Percentiles rank a stretch among this genome's conserved stretches.
Evolutionary conservation across 805 yeast species (phyloP).

Genomic region (Scheffersomyces ergatensis): DNA sequence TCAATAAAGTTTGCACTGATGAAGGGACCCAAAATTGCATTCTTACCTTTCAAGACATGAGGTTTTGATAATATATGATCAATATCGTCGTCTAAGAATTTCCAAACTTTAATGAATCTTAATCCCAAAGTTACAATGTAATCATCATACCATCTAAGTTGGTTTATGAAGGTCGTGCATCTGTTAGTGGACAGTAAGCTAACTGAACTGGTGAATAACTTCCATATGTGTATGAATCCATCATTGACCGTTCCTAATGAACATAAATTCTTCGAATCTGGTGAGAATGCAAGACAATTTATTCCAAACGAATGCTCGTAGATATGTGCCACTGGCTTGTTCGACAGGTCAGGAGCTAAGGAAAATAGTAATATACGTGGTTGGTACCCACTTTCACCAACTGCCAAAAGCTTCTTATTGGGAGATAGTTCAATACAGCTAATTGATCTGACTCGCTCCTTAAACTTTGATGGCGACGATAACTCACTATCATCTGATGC

Average conservation of each 20-base stretch:
- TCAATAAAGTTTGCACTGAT: constrained; percentile 51
- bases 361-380: constrained; percentile 65
- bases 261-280: constrained; percentile 53
- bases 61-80: constrained; percentile 6
- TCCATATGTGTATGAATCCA: constrained; percentile 67
- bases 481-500: constrained; percentile 4
- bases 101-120: constrained; percentile 65
- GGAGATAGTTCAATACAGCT: constrained; percentile 60
- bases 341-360: constrained; percentile 46
- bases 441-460: constrained; percentile 48
- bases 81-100: constrained; percentile 24
- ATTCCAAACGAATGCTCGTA: constrained; percentile 69
- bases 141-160: constrained; percentile 53
- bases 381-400: constrained; percentile 69
- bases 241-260: constrained; percentile 70
- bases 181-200: constrained; percentile 51
- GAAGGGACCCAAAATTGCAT: constrained; percentile 50
- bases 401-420: constrained; percentile 52
- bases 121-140: constrained; percentile 57
- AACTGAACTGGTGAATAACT: constrained; percentile 17
- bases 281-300: constrained; percentile 52
- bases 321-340: constrained; percentile 51
- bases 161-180: constrained; percentile 59
- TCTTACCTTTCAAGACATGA: constrained; percentile 52
- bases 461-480: constrained; percentile 21